phyloP scores from a whole-genome alignment of 805 yeast species.

The Grigorovia yakushimaensis region DNA sequence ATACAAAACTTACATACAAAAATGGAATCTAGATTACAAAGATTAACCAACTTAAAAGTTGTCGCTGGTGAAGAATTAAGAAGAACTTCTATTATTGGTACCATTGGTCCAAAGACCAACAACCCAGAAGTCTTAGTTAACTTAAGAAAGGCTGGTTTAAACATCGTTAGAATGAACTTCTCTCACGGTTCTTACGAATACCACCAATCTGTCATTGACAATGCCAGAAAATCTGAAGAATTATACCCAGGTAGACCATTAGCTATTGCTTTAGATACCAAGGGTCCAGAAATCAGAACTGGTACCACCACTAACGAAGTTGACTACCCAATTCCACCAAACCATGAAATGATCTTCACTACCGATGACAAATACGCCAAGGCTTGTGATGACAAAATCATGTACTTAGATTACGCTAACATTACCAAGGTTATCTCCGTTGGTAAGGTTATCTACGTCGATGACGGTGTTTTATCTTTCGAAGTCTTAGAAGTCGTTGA shows the following conservation, averaged over 20 bases:
- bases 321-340: slow-evolving; percentile 76
- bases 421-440: slow-evolving; percentile 84
- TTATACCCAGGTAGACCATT: slow-evolving; percentile 90
- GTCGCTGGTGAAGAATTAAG: slow-evolving; percentile 75
- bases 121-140: slow-evolving; percentile 70
- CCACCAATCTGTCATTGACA: slow-evolving; percentile 94
- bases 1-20: slow-evolving; percentile 3
- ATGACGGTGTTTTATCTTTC: slow-evolving; percentile 95
- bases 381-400: slow-evolving; percentile 64
- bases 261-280: slow-evolving; percentile 97
- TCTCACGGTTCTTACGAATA: slow-evolving; percentile 97
- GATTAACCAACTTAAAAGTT: slow-evolving; percentile 75
- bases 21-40: slow-evolving; percentile 47
- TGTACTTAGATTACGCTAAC: slow-evolving; percentile 92
- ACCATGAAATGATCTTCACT: slow-evolving; percentile 87
- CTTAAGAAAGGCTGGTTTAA: slow-evolving; percentile 93
- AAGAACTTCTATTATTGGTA: slow-evolving; percentile 95
- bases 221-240: slow-evolving; percentile 89
- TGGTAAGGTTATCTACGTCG: slow-evolving; percentile 89
- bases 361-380: slow-evolving; percentile 75
- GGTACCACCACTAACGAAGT: slow-evolving; percentile 77
- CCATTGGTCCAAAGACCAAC: slow-evolving; percentile 98
- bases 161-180: slow-evolving; percentile 98
- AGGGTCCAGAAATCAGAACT: slow-evolving; percentile 99
- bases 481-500: slow-evolving; percentile 81